Conservation (phyloP, 169 alveolate species). For the Cryptosporidium bovis region DNA sequence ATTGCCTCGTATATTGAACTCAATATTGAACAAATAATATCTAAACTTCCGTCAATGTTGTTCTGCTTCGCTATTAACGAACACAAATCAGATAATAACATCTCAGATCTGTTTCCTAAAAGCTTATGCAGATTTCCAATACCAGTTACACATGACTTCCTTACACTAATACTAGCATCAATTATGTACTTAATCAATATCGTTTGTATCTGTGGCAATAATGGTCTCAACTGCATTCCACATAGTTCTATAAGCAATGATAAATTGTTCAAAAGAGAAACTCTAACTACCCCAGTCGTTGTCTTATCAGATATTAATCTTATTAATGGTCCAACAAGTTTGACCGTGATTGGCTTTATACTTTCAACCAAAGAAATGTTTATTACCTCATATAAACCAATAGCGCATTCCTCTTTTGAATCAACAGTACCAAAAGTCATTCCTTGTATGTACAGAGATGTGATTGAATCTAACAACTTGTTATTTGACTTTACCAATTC, state of each 20-base stretch:
- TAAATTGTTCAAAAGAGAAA: slow-evolving; percentile 77
- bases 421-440: slow-evolving; percentile 45
- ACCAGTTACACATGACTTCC: slow-evolving; percentile 55
- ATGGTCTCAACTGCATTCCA: slow-evolving; percentile 78
- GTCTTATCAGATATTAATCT: slow-evolving; percentile 78
- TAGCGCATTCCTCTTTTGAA: slow-evolving; percentile 73
- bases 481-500: neutral
- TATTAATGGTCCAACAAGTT: slow-evolving; percentile 81
- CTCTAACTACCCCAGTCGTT: slow-evolving; percentile 76
- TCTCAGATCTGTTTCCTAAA: slow-evolving; percentile 73
- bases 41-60: slow-evolving; percentile 82
- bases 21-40: slow-evolving; percentile 89
- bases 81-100: slow-evolving; percentile 75
- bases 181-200: slow-evolving; percentile 78
- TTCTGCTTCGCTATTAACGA: slow-evolving; percentile 64
- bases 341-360: slow-evolving; percentile 77
- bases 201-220: slow-evolving; percentile 84
- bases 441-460: slow-evolving; percentile 67
- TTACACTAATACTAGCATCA: slow-evolving; percentile 73
- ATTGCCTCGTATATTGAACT: slow-evolving; percentile 36
- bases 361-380: slow-evolving; percentile 53
- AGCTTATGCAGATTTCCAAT: slow-evolving; percentile 65
- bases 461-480: slow-evolving; percentile 29
- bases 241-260: slow-evolving; percentile 76
- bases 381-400: slow-evolving; percentile 70